A percentile compares a stretch with the other conserved stretches of the same genome.
Evolutionary conservation across 2,329 filamentous ascomycete species (phyloP).

Genomic region (Rutstroemia sp.): DNA sequence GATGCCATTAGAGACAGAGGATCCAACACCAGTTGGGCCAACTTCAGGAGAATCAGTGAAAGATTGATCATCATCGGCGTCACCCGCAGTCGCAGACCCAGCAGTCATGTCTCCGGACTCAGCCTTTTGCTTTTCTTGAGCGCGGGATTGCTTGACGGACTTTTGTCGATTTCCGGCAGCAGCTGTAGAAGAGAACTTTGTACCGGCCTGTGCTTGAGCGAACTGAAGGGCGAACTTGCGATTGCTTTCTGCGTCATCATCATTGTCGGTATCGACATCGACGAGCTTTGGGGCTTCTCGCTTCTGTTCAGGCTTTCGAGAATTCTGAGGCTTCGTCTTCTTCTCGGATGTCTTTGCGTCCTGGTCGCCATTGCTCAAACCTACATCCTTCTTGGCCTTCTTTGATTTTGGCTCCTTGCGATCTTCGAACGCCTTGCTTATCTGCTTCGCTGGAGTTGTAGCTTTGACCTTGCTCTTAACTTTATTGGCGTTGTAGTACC

Average conservation of each 20-base stretch:
- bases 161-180: slow-evolving; percentile 37
- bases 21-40: slow-evolving; percentile 40
- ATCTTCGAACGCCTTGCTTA: slow-evolving; percentile 17
- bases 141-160: slow-evolving; percentile 63
- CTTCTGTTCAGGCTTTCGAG: slow-evolving; percentile 4
- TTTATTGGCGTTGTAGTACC: slow-evolving; percentile 18
- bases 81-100: slow-evolving; percentile 65
- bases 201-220: slow-evolving; percentile 61
- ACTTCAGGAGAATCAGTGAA: slow-evolving; percentile 58
- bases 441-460: slow-evolving; percentile 13
- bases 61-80: slow-evolving; percentile 77
- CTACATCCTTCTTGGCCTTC: slow-evolving; percentile 21
- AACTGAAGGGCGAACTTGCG: slow-evolving; percentile 72
- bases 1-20: slow-evolving; percentile 42
- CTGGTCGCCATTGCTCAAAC: slow-evolving; percentile 19
- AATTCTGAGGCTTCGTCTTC: slow-evolving; percentile 15
- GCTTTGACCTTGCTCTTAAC: slow-evolving; percentile 16
- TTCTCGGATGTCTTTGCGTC: slow-evolving; percentile 17
- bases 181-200: slow-evolving; percentile 48
- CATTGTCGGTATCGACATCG: slow-evolving; percentile 32
- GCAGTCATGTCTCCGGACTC: slow-evolving; percentile 43
- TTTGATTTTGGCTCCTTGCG: slow-evolving; percentile 24
- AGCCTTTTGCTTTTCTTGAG: slow-evolving; percentile 40
- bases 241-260: slow-evolving; percentile 51
- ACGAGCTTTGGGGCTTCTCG: slow-evolving; percentile 1